Evolutionary conservation across 148 eudicot species (phyloP).

Genomic region (Cornus kousa): DNA sequence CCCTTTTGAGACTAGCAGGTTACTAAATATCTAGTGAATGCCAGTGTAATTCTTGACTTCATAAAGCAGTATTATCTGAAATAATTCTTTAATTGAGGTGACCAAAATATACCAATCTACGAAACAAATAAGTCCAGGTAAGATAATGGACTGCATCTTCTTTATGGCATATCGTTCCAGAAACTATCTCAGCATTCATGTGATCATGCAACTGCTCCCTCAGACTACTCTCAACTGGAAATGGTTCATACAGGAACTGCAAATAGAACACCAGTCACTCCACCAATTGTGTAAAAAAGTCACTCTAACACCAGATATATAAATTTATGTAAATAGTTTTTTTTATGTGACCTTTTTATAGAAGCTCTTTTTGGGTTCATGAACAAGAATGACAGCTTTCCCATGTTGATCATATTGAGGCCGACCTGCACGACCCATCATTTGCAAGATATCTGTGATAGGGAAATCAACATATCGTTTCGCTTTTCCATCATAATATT

Average conservation of each 20-base stretch:
- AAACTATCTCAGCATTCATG: conserved; percentile 92
- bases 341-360: conserved; percentile 68
- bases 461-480: conserved; percentile 98
- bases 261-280: conserved; percentile 18
- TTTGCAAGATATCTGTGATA: conserved; percentile 94
- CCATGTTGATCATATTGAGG: conserved; percentile 98
- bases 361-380: conserved; percentile 97
- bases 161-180: conserved; percentile 85
- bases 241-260: conserved; percentile 97
- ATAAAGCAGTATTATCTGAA: background rate
- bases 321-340: background rate
- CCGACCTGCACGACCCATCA: conserved; percentile 99
- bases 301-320: background rate
- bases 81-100: background rate
- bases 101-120: conserved; percentile 65
- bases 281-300: background rate
- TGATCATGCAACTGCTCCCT: conserved; percentile 92
- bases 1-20: background rate
- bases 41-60: background rate
- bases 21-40: background rate
- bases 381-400: conserved; percentile 97
- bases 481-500: conserved; percentile 80
- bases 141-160: conserved; percentile 96
- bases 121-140: conserved; percentile 91
- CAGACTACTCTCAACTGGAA: conserved; percentile 98